Evolutionary conservation across 768 basidiomycete genomes (phyloP), one percentile per base, ranked within the genome.

Genomic region (Chiua virens): DNA sequence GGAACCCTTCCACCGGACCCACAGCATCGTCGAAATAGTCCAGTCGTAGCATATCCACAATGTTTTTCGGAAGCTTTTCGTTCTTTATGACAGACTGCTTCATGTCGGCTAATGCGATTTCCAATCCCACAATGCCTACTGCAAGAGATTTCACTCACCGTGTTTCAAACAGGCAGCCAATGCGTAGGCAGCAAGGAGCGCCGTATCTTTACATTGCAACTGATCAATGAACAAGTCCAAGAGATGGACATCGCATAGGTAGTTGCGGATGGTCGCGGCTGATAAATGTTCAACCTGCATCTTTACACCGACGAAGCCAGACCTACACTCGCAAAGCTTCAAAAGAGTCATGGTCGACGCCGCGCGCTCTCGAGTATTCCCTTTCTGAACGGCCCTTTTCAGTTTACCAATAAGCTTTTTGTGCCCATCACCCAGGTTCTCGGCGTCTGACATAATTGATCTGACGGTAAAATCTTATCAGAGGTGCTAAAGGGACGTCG

Each of bases 21-120:
- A n/a, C 63, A 13, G 63, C 60, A 28, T 64, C 63, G 10, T 64
- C 60, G 18, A 64, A 65, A 41, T 52, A 65, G 45, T 64, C 57
- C 15, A 53, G 35, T 27, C 53, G 54, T n/a, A 63, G 41, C 63
- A 64, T 64, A n/a, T 45, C 47, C 13, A 64, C 58, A 2, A 64
- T 63, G 5, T 56, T 34, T 42, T 55, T 51, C 11, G 60, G 51
- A 35, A 60, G 45, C 18, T 30, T 32, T 5, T 51, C 37, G 9
- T 52, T 50, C 8, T 41, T n/a, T 42, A 38, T 50, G n/a, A 64
- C 23, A 7, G 25, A 22, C 14, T 50, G 44, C 15, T 47, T 38
- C 57, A 64, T 63, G 21, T 55, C 55, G 7, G 5, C 63, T 64
- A 8, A 17, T 5, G 13, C 11, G 22, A 54, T 37, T 22, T 8